A percentile compares a stretch with the other conserved stretches of the same genome.
Conservation (phyloP, 2,329 filamentous ascomycete genomes). For the Whalleya microplaca region DNA sequence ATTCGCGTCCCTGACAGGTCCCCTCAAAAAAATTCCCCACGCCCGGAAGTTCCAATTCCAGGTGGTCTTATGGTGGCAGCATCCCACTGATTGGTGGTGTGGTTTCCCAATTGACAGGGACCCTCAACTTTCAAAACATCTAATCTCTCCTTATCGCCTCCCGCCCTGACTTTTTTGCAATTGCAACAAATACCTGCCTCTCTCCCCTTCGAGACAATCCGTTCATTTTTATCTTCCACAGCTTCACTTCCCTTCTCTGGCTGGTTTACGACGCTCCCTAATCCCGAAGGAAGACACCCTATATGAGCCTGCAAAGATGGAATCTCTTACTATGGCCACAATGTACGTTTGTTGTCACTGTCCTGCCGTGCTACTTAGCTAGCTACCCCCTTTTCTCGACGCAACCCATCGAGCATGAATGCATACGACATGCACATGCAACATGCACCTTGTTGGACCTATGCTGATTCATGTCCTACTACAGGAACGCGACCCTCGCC, state of each 20-base stretch:
- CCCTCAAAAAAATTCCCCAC: slow-evolving; percentile 9
- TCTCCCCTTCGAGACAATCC: slow-evolving; percentile 3
- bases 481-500: slow-evolving; percentile 55
- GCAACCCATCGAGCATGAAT: neutral
- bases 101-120: slow-evolving; percentile 20
- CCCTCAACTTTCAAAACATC: slow-evolving; percentile 23
- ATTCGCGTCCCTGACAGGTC: neutral
- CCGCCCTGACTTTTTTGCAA: slow-evolving; percentile 18
- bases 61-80: slow-evolving; percentile 37
- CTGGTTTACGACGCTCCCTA: neutral
- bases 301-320: no score
- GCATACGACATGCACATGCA: no score
- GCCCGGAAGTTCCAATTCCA: slow-evolving; percentile 32
- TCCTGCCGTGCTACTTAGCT: neutral
- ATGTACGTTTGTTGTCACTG: slow-evolving; percentile 32
- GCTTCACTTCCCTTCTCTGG: slow-evolving; percentile 6
- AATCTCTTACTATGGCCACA: slow-evolving; percentile 35
- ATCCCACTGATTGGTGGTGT: slow-evolving; percentile 35
- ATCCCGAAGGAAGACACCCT: slow-evolving; percentile 1
- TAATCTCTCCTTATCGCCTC: slow-evolving; percentile 31
- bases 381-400: neutral
- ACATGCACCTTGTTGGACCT: neutral
- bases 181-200: slow-evolving; percentile 19
- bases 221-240: slow-evolving; percentile 11
- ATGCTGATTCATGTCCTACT: slow-evolving; percentile 19